Evolutionary conservation across 2,329 filamentous ascomycete genomes (phyloP).

Genomic region (Colletotrichum aenigma): DNA sequence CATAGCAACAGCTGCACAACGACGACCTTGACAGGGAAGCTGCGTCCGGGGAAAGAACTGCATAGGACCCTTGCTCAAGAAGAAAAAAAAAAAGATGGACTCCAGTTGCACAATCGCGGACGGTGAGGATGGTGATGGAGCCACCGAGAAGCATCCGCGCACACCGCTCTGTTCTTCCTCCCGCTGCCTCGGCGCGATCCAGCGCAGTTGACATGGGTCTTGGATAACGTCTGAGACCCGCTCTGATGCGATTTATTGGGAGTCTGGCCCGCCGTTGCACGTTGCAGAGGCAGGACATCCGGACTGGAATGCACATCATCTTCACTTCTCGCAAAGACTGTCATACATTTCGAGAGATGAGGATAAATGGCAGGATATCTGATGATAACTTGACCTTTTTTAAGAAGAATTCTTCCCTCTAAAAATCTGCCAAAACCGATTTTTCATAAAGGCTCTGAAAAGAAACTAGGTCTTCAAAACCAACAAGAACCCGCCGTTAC

Average conservation of each 20-base stretch:
- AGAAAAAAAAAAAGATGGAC: not conserved
- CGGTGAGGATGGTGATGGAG: not conserved
- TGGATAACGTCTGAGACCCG: not conserved
- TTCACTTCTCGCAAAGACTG: not conserved
- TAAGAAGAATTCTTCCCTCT: too few relatives aligned
- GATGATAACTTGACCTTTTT: not conserved
- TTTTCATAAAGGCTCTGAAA: too few relatives aligned
- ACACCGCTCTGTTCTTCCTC: slow-evolving; percentile 8
- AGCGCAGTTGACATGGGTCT: not conserved
- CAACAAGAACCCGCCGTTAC: not conserved
- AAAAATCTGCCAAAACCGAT: not conserved
- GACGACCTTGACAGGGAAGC: slow-evolving; percentile 2
- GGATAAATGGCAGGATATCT: not conserved
- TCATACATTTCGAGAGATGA: not conserved
- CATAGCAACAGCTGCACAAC: slow-evolving; percentile 22
- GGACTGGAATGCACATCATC: not conserved
- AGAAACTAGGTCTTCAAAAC: not conserved
- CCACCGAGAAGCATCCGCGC: slow-evolving; percentile 6
- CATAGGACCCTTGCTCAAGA: slow-evolving; percentile 7
- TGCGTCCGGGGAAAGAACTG: slow-evolving; percentile 19
- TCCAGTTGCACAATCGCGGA: not conserved
- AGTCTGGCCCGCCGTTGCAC: not conserved
- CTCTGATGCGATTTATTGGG: not conserved
- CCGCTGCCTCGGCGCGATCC: not conserved
- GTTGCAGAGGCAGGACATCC: not conserved